Percentiles rank a stretch among this genome's conserved stretches.
phyloP scores from a whole-genome alignment of 257 asterid genomes.

The Solanum tacnaense region DNA sequence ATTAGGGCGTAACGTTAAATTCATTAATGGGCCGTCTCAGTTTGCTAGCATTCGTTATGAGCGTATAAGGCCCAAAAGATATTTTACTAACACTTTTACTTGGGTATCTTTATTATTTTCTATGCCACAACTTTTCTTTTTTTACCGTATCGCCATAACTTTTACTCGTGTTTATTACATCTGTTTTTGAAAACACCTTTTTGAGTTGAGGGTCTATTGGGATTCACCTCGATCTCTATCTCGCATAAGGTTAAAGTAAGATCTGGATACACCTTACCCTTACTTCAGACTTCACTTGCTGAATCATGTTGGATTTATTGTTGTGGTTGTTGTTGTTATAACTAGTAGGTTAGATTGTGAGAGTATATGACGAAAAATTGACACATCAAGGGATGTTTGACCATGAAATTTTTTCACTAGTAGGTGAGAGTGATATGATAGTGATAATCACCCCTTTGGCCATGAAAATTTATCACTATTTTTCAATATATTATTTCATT shows the following conservation, averaged over 20 bases:
- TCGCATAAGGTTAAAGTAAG: neutral
- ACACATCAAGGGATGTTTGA: neutral
- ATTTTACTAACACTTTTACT: neutral
- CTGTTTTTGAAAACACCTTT: too few species aligned
- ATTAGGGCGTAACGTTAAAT: neutral
- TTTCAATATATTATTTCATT: too few species aligned
- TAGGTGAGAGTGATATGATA: neutral
- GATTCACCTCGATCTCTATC: neutral
- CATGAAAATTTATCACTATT: neutral
- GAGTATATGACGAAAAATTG: neutral
- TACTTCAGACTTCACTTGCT: neutral
- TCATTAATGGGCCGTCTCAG: neutral
- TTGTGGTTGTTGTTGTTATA: neutral
- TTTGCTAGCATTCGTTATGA: neutral
- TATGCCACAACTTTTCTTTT: neutral
- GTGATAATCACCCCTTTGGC: neutral
- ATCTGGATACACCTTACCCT: neutral
- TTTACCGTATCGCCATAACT: neutral
- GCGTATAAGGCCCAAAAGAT: neutral
- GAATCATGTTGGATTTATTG: neutral
- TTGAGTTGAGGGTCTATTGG: neutral
- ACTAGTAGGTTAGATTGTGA: too few species aligned
- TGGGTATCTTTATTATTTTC: neutral
- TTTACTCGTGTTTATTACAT: neutral
- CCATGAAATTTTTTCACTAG: neutral